Evolutionary conservation across 352 stramenopile species (phyloP).

Genomic region (Phytophthora fragariaefolia): DNA sequence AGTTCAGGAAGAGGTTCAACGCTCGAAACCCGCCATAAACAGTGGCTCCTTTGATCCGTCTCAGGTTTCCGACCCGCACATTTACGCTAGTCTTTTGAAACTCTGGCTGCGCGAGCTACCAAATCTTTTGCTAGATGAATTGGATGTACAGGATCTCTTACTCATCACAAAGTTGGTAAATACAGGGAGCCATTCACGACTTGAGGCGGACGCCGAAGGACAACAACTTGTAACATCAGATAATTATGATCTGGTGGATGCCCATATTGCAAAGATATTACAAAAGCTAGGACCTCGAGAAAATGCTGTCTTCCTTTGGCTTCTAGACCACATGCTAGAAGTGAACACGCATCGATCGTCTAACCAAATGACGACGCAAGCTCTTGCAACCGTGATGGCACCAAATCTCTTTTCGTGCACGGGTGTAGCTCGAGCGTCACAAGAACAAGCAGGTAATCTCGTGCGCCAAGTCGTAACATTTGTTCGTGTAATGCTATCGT

Average conservation of each 20-base stretch:
- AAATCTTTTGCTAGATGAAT: conserved; percentile 37
- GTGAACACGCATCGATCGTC: conserved; percentile 37
- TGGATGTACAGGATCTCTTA: conserved; percentile 31
- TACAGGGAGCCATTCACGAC: neutral
- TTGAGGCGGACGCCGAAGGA: conserved; percentile 19
- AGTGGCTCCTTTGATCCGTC: conserved; percentile 47
- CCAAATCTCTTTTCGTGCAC: conserved; percentile 58
- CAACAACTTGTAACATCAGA: conserved; percentile 19
- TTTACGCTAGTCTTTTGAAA: conserved; percentile 70
- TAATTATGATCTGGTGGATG: conserved; percentile 24
- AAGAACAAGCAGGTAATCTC: conserved; percentile 29
- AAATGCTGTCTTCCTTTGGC: conserved; percentile 57
- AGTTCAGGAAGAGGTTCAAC: conserved; percentile 48
- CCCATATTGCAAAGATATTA: conserved; percentile 27
- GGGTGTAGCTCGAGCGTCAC: conserved; percentile 12
- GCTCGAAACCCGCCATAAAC: conserved; percentile 56
- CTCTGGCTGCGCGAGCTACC: conserved; percentile 71
- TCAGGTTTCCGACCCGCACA: conserved; percentile 48
- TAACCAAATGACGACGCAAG: conserved; percentile 65
- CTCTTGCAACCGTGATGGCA: conserved; percentile 60
- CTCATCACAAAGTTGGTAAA: conserved; percentile 21
- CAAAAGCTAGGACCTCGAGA: conserved; percentile 39
- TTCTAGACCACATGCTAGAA: conserved; percentile 74
- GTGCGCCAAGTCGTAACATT: conserved; percentile 45
- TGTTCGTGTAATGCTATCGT: conserved; percentile 49